Evolutionary conservation across 2,329 filamentous ascomycete genomes (phyloP), one percentile per base, ranked within the genome.

Genomic region (Talaromyces islandicus): DNA sequence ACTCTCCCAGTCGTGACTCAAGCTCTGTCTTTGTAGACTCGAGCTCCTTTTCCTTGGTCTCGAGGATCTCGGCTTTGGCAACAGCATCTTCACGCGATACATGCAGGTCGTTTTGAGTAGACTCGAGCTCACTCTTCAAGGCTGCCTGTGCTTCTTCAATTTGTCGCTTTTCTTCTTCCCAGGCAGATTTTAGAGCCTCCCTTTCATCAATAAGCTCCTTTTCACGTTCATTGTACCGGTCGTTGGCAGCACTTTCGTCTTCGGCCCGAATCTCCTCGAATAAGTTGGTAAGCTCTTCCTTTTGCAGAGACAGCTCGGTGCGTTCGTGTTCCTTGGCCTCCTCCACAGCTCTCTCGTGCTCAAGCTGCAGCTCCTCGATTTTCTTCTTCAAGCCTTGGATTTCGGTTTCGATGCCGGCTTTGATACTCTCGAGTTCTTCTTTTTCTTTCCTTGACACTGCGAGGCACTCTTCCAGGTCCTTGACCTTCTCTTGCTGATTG

Each of bases 401-500:
- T 50, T 76, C 71, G 4, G 66, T 70, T 65, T 81, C 77, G 29
- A 82, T 70, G 41, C 78, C 73, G 56, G 70, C 69, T 51, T 81
- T 79, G 56, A 73, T 72, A 29, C 73, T 67, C 46, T 78, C 74
- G 66, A 82, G 78, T 57, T 75, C 71, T 48, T 73, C 68, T 61
- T 78, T 79, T 56, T 73, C 72, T 56, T 77, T 79, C 53, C 78
- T 77, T 25, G 76, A 75, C 52, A 75, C 72, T 7, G 70, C 71
- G 25, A 82, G 67, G 62, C 71, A 77, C 56, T 82, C 78, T 63
- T 80, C 76, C 27, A 83, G 70, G 62, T 83, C 80, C 58, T 77
- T 80, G 52, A 80, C 74, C 67, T 81, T 81, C 64, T 82, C 80
- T 64, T 83, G 79, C 35, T 83, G 71, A 54, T 77, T 77, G 14